Evolutionary conservation across 805 yeast species (phyloP).

Genomic region (Teunomyces kruisii): DNA sequence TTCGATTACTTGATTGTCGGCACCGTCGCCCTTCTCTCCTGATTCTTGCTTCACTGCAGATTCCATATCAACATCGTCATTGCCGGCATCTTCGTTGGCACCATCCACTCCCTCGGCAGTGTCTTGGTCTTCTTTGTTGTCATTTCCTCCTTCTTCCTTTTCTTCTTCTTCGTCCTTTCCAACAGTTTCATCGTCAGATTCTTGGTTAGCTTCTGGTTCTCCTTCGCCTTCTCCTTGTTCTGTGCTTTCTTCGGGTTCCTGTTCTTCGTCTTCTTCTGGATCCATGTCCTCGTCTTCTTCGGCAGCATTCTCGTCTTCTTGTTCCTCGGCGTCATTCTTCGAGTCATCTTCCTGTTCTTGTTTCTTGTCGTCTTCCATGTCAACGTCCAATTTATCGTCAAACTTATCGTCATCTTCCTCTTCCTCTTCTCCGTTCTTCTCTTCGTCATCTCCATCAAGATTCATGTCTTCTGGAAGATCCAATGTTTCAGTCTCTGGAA

Average conservation of each 20-base stretch:
- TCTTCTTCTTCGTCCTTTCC: conserved; percentile 10
- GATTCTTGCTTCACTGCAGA: conserved; percentile 59
- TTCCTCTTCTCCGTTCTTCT: conserved; percentile 45
- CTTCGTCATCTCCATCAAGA: conserved; percentile 75
- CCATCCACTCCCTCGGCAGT: conserved; percentile 56
- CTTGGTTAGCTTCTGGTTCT: conserved; percentile 26
- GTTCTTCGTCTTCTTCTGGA: conserved; percentile 12
- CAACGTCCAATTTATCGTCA: conserved; percentile 27
- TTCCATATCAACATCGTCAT: conserved; percentile 50
- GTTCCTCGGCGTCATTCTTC: conserved; percentile 23
- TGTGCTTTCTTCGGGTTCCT: conserved; percentile 22
- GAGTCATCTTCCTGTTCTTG: conserved; percentile 31
- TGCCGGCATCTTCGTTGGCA: conserved; percentile 40
- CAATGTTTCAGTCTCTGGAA: conserved; percentile 81
- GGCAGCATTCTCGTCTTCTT: conserved; percentile 18
- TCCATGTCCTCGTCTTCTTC: conserved; percentile 17
- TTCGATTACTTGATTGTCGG: conserved; percentile 53
- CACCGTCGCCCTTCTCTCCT: conserved; percentile 63
- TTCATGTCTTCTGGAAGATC: conserved; percentile 93
- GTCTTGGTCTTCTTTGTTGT: conserved; percentile 35
- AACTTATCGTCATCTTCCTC: conserved; percentile 28
- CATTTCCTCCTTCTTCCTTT: conserved; percentile 39
- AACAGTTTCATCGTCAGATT: conserved; percentile 28
- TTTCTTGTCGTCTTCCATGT: conserved; percentile 27
- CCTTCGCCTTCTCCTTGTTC: conserved; percentile 21